These are phyloP conservation scores for Barnettozyma sucrosica DNA, from an alignment of 805 yeast genomes.

Conservation along the genomic window DNA sequence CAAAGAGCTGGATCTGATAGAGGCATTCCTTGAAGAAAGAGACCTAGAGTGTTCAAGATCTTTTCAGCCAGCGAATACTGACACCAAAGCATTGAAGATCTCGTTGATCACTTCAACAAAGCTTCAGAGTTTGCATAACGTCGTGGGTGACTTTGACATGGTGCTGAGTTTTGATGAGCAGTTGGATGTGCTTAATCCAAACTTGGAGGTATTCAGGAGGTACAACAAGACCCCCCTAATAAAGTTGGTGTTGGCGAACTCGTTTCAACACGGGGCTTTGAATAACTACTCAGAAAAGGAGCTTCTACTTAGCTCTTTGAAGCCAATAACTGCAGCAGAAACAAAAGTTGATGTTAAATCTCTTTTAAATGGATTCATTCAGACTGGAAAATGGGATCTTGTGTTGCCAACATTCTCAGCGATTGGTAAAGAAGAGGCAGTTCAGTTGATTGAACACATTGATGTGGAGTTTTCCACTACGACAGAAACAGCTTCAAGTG, in stretches of 20 bases:
- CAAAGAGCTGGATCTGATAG: slow-evolving; percentile 72
- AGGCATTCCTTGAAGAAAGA: slow-evolving; percentile 73
- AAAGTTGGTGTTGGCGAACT: slow-evolving; percentile 39
- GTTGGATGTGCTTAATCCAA: slow-evolving; percentile 28
- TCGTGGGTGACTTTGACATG: slow-evolving; percentile 34
- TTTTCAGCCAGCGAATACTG: slow-evolving; percentile 56
- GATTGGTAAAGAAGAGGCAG: slow-evolving; percentile 16
- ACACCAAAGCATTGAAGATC: slow-evolving; percentile 20
- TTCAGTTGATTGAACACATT: slow-evolving; percentile 9
- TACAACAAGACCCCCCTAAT: slow-evolving; percentile 36
- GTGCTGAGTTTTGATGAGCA: slow-evolving; percentile 45
- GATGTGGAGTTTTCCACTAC: neutral
- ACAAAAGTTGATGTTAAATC: neutral
- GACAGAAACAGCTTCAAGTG: neutral
- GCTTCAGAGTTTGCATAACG: slow-evolving; percentile 12
- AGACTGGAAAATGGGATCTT: slow-evolving; percentile 14
- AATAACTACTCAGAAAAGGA: neutral
- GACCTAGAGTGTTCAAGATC: slow-evolving; percentile 57
- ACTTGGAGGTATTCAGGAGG: slow-evolving; percentile 25
- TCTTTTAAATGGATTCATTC: neutral
- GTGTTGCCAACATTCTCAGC: slow-evolving; percentile 13
- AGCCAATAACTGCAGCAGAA: neutral
- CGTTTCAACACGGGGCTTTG: slow-evolving; percentile 37
- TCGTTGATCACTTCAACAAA: slow-evolving; percentile 5
- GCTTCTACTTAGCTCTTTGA: neutral